phyloP scores from a whole-genome alignment of 2,329 filamentous ascomycete genomes.

The Pezizomycotina sp. region DNA sequence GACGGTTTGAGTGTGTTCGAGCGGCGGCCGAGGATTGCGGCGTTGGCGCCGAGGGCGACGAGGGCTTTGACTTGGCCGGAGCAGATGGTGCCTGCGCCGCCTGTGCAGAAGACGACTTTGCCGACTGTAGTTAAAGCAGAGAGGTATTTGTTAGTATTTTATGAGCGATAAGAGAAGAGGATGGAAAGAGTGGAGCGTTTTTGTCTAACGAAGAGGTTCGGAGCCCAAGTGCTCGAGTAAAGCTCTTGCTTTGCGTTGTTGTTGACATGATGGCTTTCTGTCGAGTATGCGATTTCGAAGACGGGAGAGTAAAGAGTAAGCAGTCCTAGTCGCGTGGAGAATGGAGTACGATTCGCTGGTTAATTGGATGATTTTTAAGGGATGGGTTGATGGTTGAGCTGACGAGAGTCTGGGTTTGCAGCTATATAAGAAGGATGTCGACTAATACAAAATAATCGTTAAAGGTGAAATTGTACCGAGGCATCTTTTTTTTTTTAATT shows the following conservation, averaged over 20 bases:
- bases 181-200: not conserved
- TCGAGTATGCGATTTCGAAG: no score
- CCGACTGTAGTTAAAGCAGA: conserved; percentile 40
- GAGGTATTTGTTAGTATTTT: not conserved
- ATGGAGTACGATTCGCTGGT: no score
- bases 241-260: conserved; percentile 13
- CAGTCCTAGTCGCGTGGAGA: no score
- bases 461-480: no score
- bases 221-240: conserved; percentile 22
- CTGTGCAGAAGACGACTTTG: conserved; percentile 88
- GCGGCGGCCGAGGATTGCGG: conserved; percentile 84
- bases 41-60: conserved; percentile 78
- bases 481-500: no score
- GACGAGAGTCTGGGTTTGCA: no score
- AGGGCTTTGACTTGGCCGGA: conserved; percentile 83
- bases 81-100: conserved; percentile 79
- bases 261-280: no score
- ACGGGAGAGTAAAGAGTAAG: no score
- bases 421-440: no score
- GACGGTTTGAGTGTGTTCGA: conserved; percentile 68
- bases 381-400: no score
- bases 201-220: conserved; percentile 21
- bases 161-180: not conserved
- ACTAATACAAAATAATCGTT: no score
- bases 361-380: no score